phyloP scores from a whole-genome alignment of 2,329 filamentous ascomycete species.

The Sporothrix pallida region DNA sequence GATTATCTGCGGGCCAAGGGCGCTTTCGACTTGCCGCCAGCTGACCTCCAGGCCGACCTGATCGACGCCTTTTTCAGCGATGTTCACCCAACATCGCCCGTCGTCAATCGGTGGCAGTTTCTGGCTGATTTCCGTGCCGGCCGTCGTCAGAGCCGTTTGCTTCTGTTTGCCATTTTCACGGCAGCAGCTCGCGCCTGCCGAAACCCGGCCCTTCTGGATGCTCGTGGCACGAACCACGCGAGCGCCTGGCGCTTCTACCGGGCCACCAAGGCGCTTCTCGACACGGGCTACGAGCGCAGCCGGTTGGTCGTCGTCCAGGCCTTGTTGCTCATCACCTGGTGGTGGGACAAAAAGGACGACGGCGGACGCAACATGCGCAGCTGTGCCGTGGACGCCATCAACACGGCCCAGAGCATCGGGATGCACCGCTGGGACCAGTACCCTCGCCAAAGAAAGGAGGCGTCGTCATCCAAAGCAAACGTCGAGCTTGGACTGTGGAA shows the following conservation, averaged over 20 bases:
- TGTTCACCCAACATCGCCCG: constrained; percentile 37
- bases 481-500: constrained; percentile 33
- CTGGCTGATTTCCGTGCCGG: constrained; percentile 33
- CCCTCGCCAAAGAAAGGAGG: constrained; percentile 21
- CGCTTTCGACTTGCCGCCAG: constrained; percentile 35
- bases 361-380: constrained; percentile 36
- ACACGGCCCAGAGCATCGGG: constrained; percentile 37
- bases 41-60: constrained; percentile 33
- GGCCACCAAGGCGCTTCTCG: constrained; percentile 35
- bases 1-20: constrained; percentile 35
- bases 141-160: constrained; percentile 33
- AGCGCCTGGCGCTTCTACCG: constrained; percentile 36
- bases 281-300: constrained; percentile 36
- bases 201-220: constrained; percentile 35
- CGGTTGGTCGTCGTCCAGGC: constrained; percentile 33
- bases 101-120: constrained; percentile 32
- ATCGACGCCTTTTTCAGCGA: constrained; percentile 35
- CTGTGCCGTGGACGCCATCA: constrained; percentile 36
- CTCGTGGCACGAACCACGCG: constrained; percentile 33
- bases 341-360: constrained; percentile 38
- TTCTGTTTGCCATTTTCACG: constrained; percentile 37
- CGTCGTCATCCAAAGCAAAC: constrained; percentile 26
- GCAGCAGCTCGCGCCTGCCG: constrained; percentile 35
- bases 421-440: constrained; percentile 37
- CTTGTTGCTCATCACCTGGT: constrained; percentile 36